Evolutionary conservation across 768 basidiomycete species (phyloP), one percentile per base, ranked within the genome.

Genomic region (Xerocomellus dryophilus): DNA sequence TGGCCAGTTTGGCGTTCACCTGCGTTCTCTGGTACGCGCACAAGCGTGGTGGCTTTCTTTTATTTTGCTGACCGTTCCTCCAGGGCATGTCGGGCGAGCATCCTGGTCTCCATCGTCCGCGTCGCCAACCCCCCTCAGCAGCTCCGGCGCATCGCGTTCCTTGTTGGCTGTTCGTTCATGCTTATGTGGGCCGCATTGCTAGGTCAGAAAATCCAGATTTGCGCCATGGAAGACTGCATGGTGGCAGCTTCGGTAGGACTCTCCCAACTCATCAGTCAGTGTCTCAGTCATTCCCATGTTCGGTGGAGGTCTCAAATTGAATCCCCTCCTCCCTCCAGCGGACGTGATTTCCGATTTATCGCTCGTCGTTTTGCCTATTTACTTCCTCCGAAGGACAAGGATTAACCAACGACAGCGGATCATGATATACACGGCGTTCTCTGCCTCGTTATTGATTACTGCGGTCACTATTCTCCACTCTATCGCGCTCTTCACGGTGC

Each of bases 41-140:
- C 34, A 4, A n/a, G 5, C 32, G 5, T n/a, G 11, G 20, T 15
- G 2, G 10, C 18, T 4, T 6, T 39, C 20, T n/a, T 35, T 10
- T 32, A 31, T 34, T 40, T 32, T 44, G 25, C 51, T 66, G 20
- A 57, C 8, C 17, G 3, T 27, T 39, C 1, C 11, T 15, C 1
- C 34, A 71, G 67, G 67, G 46, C 51, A 8, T 60, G 62, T 50
- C 62, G 67, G 12, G 46, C 51, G 21, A 68, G 69, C 50, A 56
- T 68, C 36, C 40, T 68, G 29, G 10, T 60, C 25, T 69, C 67
- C 15, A 55, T 67, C 47, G 39, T 67, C 15, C 62, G 56, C 18
- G 14, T 63, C 11, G 50, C 46, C 11, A 59, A 52, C 11, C 64
- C 65, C 0, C 54, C 50, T 11, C 51, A 27, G 32, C 46, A 6